Conservation (phyloP, 2,329 filamentous ascomycete species). For the Seiridium cupressi region DNA sequence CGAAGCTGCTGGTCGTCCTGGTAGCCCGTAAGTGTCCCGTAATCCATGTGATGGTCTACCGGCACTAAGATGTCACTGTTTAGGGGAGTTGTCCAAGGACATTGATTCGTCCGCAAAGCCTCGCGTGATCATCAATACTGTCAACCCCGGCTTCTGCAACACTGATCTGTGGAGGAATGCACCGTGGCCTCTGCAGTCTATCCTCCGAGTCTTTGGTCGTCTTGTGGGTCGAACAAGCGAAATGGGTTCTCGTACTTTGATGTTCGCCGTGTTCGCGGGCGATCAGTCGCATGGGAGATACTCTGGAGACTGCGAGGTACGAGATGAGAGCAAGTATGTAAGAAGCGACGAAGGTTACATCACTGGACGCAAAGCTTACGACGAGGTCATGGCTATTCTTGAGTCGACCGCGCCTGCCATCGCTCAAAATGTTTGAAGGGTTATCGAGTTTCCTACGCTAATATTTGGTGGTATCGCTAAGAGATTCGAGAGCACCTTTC, state of each 20-base stretch:
- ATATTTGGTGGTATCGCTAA: too few relatives aligned
- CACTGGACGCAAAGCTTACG: constrained; percentile 34
- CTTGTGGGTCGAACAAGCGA: constrained; percentile 35
- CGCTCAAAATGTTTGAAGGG: constrained; percentile 21
- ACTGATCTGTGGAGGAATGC: constrained; percentile 34
- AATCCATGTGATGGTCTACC: not conserved
- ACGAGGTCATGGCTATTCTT: constrained; percentile 39
- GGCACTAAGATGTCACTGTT: not conserved
- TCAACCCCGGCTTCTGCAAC: constrained; percentile 39
- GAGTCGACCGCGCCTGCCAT: constrained; percentile 39
- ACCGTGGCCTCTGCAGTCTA: constrained; percentile 23
- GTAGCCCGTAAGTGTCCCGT: constrained; percentile 17
- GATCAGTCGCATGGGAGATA: constrained; percentile 38
- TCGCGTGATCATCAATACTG: constrained; percentile 33
- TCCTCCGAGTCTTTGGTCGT: constrained; percentile 9
- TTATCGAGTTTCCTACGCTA: too few relatives aligned
- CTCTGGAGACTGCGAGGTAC: constrained; percentile 31
- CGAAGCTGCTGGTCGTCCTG: constrained; percentile 32
- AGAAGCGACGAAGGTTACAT: constrained; percentile 33
- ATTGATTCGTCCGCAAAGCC: constrained; percentile 27
- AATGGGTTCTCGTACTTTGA: constrained; percentile 34
- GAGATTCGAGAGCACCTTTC: too few relatives aligned
- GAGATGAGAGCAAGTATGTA: constrained; percentile 26
- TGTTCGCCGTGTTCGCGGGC: constrained; percentile 33
- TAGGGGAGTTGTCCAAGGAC: constrained; percentile 27